Base-by-base conservation (phyloP, 331 rosid species). In the Malus hybrid region DNA sequence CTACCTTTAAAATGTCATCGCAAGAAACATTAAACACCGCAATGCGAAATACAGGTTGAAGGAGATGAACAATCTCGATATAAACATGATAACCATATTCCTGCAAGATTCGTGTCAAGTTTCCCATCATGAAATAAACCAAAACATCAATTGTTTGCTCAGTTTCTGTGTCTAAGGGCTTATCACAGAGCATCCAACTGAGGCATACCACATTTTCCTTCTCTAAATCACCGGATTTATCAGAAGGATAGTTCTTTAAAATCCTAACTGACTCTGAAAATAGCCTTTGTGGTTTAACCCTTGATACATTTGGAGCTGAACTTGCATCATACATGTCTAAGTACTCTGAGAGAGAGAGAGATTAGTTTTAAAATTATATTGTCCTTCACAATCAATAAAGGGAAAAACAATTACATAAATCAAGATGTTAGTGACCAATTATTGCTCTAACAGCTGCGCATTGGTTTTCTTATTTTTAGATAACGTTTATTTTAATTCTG, bases 111-210 rank as follows among this genome's bases (percentile, higher is more conserved):
- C 44, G 44, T 7, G 44, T 96, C 20, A 94, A 83, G 62, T 96
- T 94, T 53, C 97, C 99, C 93, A 94, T 70, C 89, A 94, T 79
- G 80, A 94, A 96, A 88, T 92, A 96, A 81, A 90, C 93, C 79
- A 94, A 77, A 78, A 92, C 92, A 39, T 96, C 96, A 63, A 94
- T 90, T 30, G 93, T 48, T 82, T 91, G 88, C 84, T 87, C 91
- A 36, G 91, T 85, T 89, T 92, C 96, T 86, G 92, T 82, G 82
- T 86, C 97, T 63, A 92, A 71, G 66, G 99, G 99, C 85, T 90
- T 87, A 12, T 92, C 97, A 76, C 97, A 92, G 63, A 94, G 97
- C 87, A 94, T 68, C 99, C 97, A 94, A 78, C 90, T 94, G 82
- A 94, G 86, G 78, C 86, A 87, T 65, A 94, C 93, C 97, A 90